A percentile compares a stretch with the other conserved stretches of the same genome.
Conservation (phyloP, 2,329 filamentous ascomycete genomes). For the Fusarium burgessii region DNA sequence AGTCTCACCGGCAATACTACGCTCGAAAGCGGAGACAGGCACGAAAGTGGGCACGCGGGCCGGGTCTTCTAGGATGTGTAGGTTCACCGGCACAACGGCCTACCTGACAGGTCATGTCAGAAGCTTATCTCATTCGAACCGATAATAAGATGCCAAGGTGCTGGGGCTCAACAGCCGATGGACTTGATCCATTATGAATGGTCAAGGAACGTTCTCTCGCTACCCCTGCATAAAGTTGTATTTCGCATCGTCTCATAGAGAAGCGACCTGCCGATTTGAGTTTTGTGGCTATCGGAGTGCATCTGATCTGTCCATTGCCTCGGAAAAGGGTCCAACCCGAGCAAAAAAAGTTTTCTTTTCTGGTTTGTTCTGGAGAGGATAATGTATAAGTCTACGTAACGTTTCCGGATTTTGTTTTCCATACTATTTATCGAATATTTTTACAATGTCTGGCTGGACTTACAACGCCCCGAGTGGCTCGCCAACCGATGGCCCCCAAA, state of each 20-base stretch:
- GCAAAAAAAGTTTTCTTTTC: not conserved
- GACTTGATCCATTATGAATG: not conserved
- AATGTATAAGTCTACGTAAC: not conserved
- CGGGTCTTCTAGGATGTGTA: not conserved
- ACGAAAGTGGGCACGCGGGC: not conserved
- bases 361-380: not conserved
- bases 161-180: not conserved
- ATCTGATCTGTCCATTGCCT: not conserved
- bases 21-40: not conserved
- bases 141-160: not conserved
- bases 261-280: conserved; percentile 6
- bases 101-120: not conserved
- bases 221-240: conserved; percentile 1
- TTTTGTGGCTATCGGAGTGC: not conserved
- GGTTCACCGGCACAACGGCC: not conserved
- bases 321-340: not conserved
- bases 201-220: no score
- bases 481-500: conserved; percentile 26
- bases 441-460: conserved; percentile 32
- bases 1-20: not conserved
- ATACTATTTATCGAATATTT: not conserved
- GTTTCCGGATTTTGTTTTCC: not conserved
- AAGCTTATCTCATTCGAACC: not conserved
- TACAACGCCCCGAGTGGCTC: conserved; percentile 20
- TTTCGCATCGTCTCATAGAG: not conserved